Conservation (phyloP, 2,329 filamentous ascomycete species). For the Trichoderma simmonsii region DNA sequence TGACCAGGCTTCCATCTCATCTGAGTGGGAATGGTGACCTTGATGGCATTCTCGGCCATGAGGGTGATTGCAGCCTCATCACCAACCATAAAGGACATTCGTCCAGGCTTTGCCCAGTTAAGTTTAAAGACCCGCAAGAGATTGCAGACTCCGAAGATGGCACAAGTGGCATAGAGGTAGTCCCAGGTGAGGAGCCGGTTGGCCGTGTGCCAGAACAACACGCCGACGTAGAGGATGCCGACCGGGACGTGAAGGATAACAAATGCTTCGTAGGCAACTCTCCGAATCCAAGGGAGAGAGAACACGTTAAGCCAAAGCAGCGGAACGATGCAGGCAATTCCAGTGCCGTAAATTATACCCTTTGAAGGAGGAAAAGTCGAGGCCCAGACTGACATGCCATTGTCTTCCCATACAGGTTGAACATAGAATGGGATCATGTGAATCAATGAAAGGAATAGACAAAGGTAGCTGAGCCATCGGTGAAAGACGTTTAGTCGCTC, state of each 20-base stretch:
- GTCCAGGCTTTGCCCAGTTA: constrained; percentile 83
- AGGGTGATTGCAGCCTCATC: constrained; percentile 88
- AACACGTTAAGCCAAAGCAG: constrained; percentile 79
- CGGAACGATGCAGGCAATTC: constrained; percentile 76
- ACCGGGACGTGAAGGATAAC: constrained; percentile 78
- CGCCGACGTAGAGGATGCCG: constrained; percentile 72
- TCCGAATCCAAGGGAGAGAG: constrained; percentile 74
- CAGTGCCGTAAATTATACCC: constrained; percentile 79
- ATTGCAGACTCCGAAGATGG: constrained; percentile 75
- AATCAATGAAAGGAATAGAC: constrained; percentile 75
- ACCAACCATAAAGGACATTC: constrained; percentile 77
- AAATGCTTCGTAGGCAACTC: constrained; percentile 81
- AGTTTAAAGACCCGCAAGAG: constrained; percentile 74
- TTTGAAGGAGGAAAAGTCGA: constrained; percentile 63
- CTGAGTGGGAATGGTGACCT: constrained; percentile 89
- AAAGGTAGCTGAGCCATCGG: constrained; percentile 86
- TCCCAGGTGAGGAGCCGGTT: constrained; percentile 89
- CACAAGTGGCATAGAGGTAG: constrained; percentile 79
- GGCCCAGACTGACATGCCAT: constrained; percentile 67
- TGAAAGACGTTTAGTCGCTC: constrained; percentile 91
- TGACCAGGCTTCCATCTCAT: constrained; percentile 92
- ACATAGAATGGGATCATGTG: constrained; percentile 89
- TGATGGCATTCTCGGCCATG: constrained; percentile 90
- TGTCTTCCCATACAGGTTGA: constrained; percentile 80
- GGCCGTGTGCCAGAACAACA: constrained; percentile 94